A percentile compares a stretch with the other conserved stretches of the same genome.
phyloP scores from a whole-genome alignment of 176 grass and related monocot species.

The Juncus inflexus region DNA sequence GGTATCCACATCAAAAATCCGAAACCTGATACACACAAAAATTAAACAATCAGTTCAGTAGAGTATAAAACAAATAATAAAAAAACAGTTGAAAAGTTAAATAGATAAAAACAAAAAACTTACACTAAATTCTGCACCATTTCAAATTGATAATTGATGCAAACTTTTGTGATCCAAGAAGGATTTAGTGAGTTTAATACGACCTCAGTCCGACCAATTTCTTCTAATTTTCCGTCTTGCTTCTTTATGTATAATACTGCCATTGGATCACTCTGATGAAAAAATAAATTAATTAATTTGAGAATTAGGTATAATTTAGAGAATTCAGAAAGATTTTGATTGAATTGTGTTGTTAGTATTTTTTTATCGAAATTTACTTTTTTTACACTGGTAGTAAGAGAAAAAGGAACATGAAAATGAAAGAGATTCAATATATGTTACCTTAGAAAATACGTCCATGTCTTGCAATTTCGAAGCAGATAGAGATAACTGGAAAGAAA shows the following conservation, averaged over 20 bases:
- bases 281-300: constrained; percentile 10
- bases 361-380: not conserved
- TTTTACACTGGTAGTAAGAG: not conserved
- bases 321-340: not conserved
- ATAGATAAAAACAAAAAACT: constrained; percentile 24
- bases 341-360: not conserved
- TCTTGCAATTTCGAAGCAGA: constrained; percentile 68
- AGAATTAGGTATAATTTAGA: constrained; percentile 28
- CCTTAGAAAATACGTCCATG: constrained; percentile 84
- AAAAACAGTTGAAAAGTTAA: not conserved
- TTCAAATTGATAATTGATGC: constrained; percentile 92
- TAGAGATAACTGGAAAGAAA: constrained; percentile 56
- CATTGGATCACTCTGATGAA: constrained; percentile 84
- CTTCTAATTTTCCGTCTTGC: constrained; percentile 64
- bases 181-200: constrained; percentile 76
- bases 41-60: constrained; percentile 11
- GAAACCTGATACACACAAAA: constrained; percentile 45
- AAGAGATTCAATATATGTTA: constrained; percentile 19
- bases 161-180: constrained; percentile 79
- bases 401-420: constrained; percentile 4
- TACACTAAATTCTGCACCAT: constrained; percentile 84
- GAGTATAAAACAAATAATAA: not conserved
- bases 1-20: constrained; percentile 83
- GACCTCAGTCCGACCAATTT: constrained; percentile 92
- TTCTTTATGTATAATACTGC: constrained; percentile 56